phyloP scores from a whole-genome alignment of 192 early-diverging fungal genomes.

The Chytriomyces sp. region DNA sequence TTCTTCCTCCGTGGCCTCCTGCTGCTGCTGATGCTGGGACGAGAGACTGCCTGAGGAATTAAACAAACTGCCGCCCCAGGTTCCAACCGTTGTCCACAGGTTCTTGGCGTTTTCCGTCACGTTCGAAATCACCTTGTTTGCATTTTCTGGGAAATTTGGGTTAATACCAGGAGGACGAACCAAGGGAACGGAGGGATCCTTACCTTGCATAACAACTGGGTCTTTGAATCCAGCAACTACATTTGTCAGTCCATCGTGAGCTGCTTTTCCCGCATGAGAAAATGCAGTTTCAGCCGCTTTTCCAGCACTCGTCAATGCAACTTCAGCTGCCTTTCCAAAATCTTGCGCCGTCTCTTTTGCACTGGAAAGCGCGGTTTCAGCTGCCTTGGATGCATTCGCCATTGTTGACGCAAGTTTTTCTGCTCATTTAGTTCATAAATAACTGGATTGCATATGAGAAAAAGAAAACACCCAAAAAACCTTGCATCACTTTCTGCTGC shows the following conservation, averaged over 20 bases:
- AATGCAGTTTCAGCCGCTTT: slow-evolving; percentile 12
- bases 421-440: background rate
- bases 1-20: background rate
- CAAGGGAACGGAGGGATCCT: background rate
- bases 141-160: slow-evolving; percentile 3
- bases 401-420: slow-evolving; percentile 10
- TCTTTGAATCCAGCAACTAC: slow-evolving; percentile 34
- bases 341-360: slow-evolving; percentile 21
- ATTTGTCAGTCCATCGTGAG: slow-evolving; percentile 18
- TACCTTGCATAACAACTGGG: slow-evolving; percentile 14
- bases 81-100: slow-evolving; percentile 7
- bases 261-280: slow-evolving; percentile 8
- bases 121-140: slow-evolving; percentile 12
- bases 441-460: background rate
- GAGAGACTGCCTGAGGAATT: background rate
- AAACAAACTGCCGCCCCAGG: slow-evolving; percentile 17
- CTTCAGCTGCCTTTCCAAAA: slow-evolving; percentile 8
- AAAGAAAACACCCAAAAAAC: background rate
- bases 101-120: slow-evolving; percentile 1
- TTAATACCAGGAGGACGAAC: background rate
- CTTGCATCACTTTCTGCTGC: slow-evolving; percentile 22
- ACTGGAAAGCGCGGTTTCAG: slow-evolving; percentile 4
- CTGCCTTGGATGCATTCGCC: slow-evolving; percentile 15
- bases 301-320: slow-evolving; percentile 6
- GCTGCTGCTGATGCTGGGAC: background rate